These are phyloP conservation scores for Drechslerella coelobrocha DNA, from an alignment of 2,329 filamentous ascomycete genomes.

Conservation along the genomic window DNA sequence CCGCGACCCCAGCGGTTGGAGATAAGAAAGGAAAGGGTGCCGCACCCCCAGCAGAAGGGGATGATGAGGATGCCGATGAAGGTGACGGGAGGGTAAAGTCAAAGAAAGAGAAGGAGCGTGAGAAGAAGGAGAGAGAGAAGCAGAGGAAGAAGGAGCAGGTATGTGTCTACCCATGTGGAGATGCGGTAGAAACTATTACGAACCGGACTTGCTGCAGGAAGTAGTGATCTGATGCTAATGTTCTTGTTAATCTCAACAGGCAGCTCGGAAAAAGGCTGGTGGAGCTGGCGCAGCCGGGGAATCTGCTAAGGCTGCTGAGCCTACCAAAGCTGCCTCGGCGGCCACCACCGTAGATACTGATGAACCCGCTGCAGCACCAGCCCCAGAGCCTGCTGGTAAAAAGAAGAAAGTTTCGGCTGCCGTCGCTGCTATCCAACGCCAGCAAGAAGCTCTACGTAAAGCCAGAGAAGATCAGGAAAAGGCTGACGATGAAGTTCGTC, in stretches of 20 bases:
- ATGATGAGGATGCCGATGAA: slow-evolving; percentile 64
- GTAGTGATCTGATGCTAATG: slow-evolving; percentile 24
- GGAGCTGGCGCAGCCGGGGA: slow-evolving; percentile 60
- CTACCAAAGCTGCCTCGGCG: slow-evolving; percentile 51
- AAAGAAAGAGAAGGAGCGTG: slow-evolving; percentile 97
- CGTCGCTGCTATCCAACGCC: slow-evolving; percentile 76
- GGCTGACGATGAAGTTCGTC: slow-evolving; percentile 70
- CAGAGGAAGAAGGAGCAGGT: slow-evolving; percentile 98
- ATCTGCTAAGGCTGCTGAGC: slow-evolving; percentile 56
- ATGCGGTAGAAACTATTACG: no score
- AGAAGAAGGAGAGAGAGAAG: slow-evolving; percentile 98
- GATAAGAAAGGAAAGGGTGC: slow-evolving; percentile 61
- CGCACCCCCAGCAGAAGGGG: slow-evolving; percentile 59
- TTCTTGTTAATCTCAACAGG: slow-evolving; percentile 62
- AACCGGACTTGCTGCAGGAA: no score
- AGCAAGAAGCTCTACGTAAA: slow-evolving; percentile 77
- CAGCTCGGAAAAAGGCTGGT: slow-evolving; percentile 79
- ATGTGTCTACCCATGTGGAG: slow-evolving; percentile 54
- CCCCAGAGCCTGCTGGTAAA: slow-evolving; percentile 69
- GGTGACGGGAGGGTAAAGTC: slow-evolving; percentile 77
- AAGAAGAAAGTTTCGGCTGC: slow-evolving; percentile 86
- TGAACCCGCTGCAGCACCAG: slow-evolving; percentile 57
- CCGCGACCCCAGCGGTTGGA: slow-evolving; percentile 65
- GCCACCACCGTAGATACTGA: slow-evolving; percentile 48
- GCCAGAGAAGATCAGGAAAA: slow-evolving; percentile 71